Percentiles rank a stretch among this genome's conserved stretches.
Evolutionary conservation across 306 rosid genomes (phyloP).

Genomic region (Lathyrus oleraceus): DNA sequence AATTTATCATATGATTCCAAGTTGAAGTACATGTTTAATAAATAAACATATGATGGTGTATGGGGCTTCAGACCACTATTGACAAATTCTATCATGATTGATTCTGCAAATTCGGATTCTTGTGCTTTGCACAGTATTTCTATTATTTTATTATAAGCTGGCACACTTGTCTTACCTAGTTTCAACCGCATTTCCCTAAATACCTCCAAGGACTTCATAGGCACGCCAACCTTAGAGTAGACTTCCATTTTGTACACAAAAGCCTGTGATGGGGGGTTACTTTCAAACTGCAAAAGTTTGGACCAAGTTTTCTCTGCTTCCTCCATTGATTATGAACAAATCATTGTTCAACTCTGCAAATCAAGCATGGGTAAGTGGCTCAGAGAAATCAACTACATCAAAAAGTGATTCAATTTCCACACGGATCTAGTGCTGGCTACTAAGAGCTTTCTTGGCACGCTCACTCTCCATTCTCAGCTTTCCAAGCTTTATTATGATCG

Average conservation of each 20-base stretch:
- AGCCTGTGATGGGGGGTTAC: constrained; percentile 59
- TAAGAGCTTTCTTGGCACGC: too few relatives aligned
- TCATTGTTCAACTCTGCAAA: too few relatives aligned
- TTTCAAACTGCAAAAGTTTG: constrained; percentile 52
- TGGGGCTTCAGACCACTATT: constrained; percentile 70
- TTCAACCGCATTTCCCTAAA: constrained; percentile 75
- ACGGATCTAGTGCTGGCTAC: too few relatives aligned
- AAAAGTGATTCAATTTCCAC: too few relatives aligned
- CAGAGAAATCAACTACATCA: too few relatives aligned
- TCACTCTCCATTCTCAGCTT: too few relatives aligned
- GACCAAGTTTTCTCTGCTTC: constrained; percentile 74
- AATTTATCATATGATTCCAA: constrained; percentile 63
- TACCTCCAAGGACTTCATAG: constrained; percentile 60
- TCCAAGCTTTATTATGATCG: too few relatives aligned
- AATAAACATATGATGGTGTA: constrained; percentile 59
- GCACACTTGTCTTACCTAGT: constrained; percentile 47
- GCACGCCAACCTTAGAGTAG: constrained; percentile 70
- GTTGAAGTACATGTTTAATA: constrained; percentile 75
- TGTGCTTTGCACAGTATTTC: constrained; percentile 74
- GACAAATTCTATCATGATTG: constrained; percentile 64
- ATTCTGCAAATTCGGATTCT: constrained; percentile 70
- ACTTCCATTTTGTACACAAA: constrained; percentile 88
- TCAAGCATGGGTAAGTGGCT: too few relatives aligned
- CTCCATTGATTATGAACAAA: too few relatives aligned
- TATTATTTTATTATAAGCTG: constrained; percentile 72